Base-by-base conservation (phyloP, 441 rosid species). In the Pelargonium myrrhifolium region DNA sequence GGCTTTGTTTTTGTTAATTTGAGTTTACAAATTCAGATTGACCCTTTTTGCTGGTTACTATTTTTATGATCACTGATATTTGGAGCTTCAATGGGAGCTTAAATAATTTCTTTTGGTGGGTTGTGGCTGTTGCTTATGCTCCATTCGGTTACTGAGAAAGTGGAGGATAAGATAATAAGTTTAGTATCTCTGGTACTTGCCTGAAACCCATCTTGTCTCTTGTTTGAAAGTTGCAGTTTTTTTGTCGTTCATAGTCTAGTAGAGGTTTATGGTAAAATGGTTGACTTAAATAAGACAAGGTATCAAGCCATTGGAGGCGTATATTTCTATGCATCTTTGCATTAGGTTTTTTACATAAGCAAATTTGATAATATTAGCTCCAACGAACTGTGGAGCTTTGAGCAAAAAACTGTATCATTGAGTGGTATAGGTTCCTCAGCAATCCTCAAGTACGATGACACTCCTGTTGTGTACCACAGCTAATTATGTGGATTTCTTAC, bases 291-390 rank as follows among this genome's bases (percentile, higher is more conserved):
- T 21, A 58, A 58, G 62, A 58, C 62, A 58, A 58, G 11, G 22
- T 20, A 58, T 10, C n/a, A 15, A 58, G 24, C 14, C 6, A n/a
- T 3, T 18, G 4, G 28, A 5, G 62, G 62, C 62, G 62, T 58
- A n/a, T 58, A 58, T 58, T 58, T 8, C 35, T 58, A 58, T 58
- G 62, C 62, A 58, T 58, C 62, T 58, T 22, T 58, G 62, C 24
- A 58, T 58, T 58, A 10, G 62, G 62, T 56, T 24, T 24, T 2
- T 56, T n/a, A 58, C 35, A 22, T 58, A 6, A 58, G 22, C 24
- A 11, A 20, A 58, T 58, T 58, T 22, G 22, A 58, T 22, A 20
- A 58, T 24, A 21, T 22, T 58, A 31, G 22, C 62, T 58, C 35
- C 62, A 20, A 56, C 28, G 10, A 56, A 56, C 14, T 56, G n/a